Evolutionary conservation across 2,329 filamentous ascomycete species (phyloP), one percentile per base, ranked within the genome.

Genomic region (Anthostomella pinea): DNA sequence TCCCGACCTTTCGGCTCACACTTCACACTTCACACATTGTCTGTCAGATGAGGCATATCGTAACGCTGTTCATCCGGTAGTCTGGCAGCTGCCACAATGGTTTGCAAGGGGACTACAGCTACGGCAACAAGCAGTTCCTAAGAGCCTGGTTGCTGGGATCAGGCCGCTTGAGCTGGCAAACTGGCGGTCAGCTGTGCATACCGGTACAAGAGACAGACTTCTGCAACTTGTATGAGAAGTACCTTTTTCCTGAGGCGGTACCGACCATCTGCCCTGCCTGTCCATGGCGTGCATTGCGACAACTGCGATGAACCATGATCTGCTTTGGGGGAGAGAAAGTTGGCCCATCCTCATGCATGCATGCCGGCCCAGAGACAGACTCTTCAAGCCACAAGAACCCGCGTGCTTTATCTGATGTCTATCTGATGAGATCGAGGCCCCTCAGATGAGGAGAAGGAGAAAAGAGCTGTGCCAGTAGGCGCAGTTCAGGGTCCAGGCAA

Each of bases 121-220:
- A 14, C 14, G 11, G 26, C 16, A 25, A 28, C 16, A 15, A 30
- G 17, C 27, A 30, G 16, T 13, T 22, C 33, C 45, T 49, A 46
- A 39, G 48, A 51, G 45, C 52, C 52, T 46, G 48, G 46, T 47
- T 48, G 43, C 50, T 45, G 51, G 54, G 51, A 56, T 50, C 43
- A 48, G 33, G 38, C 41, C 47, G 52, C 43, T 52, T 46, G 50
- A 52, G 47, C 44, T 56, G 59, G 64, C 63, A 64, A 71, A 72
- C 65, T 72, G 67, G 69, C 69, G 69, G 68, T 72, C 68, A 72
- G 58, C 53, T 58, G 57, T 59, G 55, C 58, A 58, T 45, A 45
- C 29, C 11, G n/a, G n/a, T 22, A 22, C 30, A 35, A 36, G 42
- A 44, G 41, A 45, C 49, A 47, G 45, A 48, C 45, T 43, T 38